Evolutionary conservation across 2,329 filamentous ascomycete genomes (phyloP).

Genomic region (Colletotrichum euphorbiae): DNA sequence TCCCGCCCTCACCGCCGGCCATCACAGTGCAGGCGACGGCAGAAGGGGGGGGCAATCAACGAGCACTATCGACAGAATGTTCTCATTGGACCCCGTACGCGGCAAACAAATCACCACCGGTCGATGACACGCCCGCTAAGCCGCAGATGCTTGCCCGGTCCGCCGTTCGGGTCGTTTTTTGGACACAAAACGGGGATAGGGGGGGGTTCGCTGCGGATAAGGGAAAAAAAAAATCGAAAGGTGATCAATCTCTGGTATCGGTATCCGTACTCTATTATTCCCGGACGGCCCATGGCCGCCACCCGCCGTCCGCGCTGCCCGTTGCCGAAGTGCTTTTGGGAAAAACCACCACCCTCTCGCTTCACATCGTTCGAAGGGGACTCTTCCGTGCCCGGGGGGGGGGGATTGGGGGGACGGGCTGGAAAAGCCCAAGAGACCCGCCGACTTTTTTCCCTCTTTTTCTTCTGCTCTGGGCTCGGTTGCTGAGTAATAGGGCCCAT

Average conservation of each 20-base stretch:
- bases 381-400: too few species aligned
- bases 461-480: not conserved
- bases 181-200: constrained; percentile 22
- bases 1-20: constrained; percentile 13
- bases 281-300: not conserved
- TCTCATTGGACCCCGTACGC: constrained; percentile 11
- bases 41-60: constrained; percentile 15
- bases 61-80: not conserved
- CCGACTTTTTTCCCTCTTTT: not conserved
- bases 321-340: not conserved
- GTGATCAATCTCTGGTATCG: too few species aligned
- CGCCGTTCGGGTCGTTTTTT: constrained; percentile 17
- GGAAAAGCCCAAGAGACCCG: not conserved
- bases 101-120: not conserved
- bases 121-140: constrained; percentile 15
- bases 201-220: constrained; percentile 16
- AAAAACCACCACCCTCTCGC: not conserved
- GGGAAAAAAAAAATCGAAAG: constrained; percentile 3
- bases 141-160: constrained; percentile 26
- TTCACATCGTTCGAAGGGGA: constrained; percentile 8
- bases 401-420: too few species aligned
- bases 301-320: not conserved
- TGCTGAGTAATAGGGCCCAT: constrained; percentile 32
- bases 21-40: constrained; percentile 10
- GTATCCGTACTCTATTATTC: not conserved